Conservation (phyloP, 495 filamentous ascomycete genomes). For the Neurospora intermedia region DNA sequence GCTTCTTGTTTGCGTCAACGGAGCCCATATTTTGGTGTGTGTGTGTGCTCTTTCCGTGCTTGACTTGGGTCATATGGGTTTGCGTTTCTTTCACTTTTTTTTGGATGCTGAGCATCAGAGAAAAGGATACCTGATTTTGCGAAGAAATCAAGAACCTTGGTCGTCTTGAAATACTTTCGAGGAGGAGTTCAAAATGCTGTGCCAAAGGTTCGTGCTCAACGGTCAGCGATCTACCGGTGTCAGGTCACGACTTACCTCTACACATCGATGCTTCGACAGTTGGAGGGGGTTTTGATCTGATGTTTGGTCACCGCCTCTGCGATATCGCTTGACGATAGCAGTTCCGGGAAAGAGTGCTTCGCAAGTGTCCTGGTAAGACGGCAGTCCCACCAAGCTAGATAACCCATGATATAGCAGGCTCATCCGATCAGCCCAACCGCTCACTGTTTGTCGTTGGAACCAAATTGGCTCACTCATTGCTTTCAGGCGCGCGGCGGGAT, state of each 20-base stretch:
- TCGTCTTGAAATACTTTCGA: neutral
- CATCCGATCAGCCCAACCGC: neutral
- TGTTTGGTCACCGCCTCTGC: neutral
- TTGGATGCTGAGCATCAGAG: neutral
- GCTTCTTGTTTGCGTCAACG: constrained; percentile 2
- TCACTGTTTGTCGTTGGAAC: neutral
- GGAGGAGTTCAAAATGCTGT: neutral
- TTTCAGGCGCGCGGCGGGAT: neutral
- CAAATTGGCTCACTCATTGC: neutral
- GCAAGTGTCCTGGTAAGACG: neutral
- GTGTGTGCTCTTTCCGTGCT: neutral
- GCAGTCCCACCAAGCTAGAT: neutral
- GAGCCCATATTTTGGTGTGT: constrained; percentile 4
- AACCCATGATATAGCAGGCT: neutral
- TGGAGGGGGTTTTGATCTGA: neutral
- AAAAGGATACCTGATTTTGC: neutral
- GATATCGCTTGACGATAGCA: neutral
- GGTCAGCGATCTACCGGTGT: neutral
- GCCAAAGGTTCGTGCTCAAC: neutral
- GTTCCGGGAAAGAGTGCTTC: neutral
- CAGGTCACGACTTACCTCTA: neutral
- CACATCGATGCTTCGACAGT: neutral
- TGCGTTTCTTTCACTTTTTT: neutral
- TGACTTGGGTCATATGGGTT: neutral
- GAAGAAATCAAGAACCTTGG: neutral